Evolutionary conservation across 2,329 filamentous ascomycete species (phyloP), one percentile per base, ranked within the genome.

Genomic region (Penicillium crustosum): DNA sequence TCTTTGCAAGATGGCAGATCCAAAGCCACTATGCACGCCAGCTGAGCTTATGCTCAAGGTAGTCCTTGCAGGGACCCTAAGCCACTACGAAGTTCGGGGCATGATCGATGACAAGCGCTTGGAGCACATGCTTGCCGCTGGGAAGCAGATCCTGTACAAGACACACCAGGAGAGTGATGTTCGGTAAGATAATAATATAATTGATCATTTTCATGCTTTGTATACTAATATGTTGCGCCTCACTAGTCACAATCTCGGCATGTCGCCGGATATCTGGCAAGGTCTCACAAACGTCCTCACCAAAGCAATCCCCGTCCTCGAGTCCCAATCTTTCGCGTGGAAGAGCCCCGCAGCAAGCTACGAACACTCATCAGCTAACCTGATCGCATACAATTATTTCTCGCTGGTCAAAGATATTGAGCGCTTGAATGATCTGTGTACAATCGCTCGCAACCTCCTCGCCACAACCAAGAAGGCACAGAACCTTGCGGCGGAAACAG

Each of bases 391-490:
- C 57, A 83, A 86, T 65, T 83, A 85, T 59, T 80, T 81, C 49
- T 80, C 77, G 7, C 71, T 88, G 50, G 81, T 86, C 61, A 83
- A 84, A 63, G 86, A 88, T 64, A 79, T 88, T 55, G 84, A 87
- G 67, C 77, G 85, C 29, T 70, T 88, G 42, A 86, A 87, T 65
- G 83, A 86, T 65, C 69, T 88, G 10, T 82, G 86, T 41, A 83
- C 81, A 7, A 85, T 88, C 57, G 82, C 82, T 23, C 79, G 86
- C 31, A 88, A 88, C 67, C 78, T 86, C 27, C 78, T 87, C 35
- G 85, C 84, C 0, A 82, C 81, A 23, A 86, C 85, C 21, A 83
- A 84, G 60, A 78, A 78, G 49, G 84, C 83, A 23, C 86, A 88
- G 69, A 84, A 88, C 60, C 75, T 87, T n/a, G 83, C 84, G 3